Percentiles rank a stretch among this genome's conserved stretches.
Evolutionary conservation across 2,329 filamentous ascomycete species (phyloP).

Genomic region (Colletotrichum sp.): DNA sequence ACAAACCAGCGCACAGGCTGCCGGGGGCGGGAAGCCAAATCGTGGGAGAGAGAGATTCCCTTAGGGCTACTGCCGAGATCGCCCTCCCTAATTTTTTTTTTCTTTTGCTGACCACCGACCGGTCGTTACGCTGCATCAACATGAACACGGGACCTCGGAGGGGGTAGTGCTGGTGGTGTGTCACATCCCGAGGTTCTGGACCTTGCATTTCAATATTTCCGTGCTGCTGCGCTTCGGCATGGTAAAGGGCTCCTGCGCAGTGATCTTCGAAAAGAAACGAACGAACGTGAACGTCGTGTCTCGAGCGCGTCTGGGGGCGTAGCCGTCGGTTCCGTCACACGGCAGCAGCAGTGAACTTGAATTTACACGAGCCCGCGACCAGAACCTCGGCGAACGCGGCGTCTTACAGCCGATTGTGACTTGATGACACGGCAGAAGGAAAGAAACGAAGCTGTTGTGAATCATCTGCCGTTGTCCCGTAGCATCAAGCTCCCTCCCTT

Average conservation of each 20-base stretch:
- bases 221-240: not conserved
- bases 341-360: not conserved
- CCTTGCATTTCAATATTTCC: not conserved
- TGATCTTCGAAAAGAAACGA: not conserved
- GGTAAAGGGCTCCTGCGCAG: not conserved
- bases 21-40: not conserved
- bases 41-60: not conserved
- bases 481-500: not conserved
- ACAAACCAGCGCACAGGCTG: not conserved
- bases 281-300: not conserved
- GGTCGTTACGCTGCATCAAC: not conserved
- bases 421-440: not conserved
- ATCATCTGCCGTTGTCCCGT: not conserved
- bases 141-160: not conserved
- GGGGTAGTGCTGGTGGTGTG: not conserved
- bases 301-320: not conserved
- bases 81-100: not conserved
- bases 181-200: conserved; percentile 5
- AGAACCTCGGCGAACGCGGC: not conserved
- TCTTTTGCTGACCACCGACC: not conserved
- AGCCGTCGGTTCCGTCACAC: not conserved
- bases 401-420: not conserved
- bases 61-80: conserved; percentile 3
- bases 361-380: not conserved
- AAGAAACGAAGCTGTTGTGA: not conserved